Evolutionary conservation across 2,329 filamentous ascomycete species (phyloP), one percentile per base, ranked within the genome.

Genomic region (Microsporum audouinii): DNA sequence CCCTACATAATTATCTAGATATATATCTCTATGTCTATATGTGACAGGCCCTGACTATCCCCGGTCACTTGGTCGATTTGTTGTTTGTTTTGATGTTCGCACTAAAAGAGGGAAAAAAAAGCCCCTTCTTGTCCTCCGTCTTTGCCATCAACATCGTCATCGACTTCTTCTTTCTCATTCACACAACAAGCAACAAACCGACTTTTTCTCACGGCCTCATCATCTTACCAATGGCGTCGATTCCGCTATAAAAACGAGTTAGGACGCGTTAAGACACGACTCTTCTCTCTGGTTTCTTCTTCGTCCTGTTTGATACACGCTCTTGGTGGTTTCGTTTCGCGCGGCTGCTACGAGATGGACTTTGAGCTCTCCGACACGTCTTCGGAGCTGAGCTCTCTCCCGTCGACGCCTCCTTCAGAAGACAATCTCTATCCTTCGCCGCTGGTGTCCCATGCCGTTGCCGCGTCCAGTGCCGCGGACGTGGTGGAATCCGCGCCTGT

Each of bases 401-500:
- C 72, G n/a, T 66, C 69, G 45, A 77, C 74, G 17, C 72, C 74
- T 14, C 67, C 66, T 58, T 68, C 74, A 39, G 73, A 75, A 49
- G 69, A 72, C 23, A 70, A 65, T 58, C 73, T 71, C 68, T 74
- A 71, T 67, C 71, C 71, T 61, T 75, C 76, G 62, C 73, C 76
- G 60, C 29, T 75, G 74, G 51, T 77, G 76, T 14, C 74, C 76
- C 65, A 71, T 71, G 41, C 59, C 38, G 49, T 43, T 36, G 43
- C 70, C 66, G 63, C 71, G 67, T 67, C 72, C 75, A 61, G 69
- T 70, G 43, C 23, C 70, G 43, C 23, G 17, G 33, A 41, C n/a
- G 5, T 39, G 27, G 27, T 41, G n/a, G 79, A 82, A 71, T 80
- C 80, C 71, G 85, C 88, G 68, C 84, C 83, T 58, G 82, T 85